These are phyloP conservation scores for Ottelia alismoides DNA, from an alignment of 106 monocot species.

Conservation along the genomic window DNA sequence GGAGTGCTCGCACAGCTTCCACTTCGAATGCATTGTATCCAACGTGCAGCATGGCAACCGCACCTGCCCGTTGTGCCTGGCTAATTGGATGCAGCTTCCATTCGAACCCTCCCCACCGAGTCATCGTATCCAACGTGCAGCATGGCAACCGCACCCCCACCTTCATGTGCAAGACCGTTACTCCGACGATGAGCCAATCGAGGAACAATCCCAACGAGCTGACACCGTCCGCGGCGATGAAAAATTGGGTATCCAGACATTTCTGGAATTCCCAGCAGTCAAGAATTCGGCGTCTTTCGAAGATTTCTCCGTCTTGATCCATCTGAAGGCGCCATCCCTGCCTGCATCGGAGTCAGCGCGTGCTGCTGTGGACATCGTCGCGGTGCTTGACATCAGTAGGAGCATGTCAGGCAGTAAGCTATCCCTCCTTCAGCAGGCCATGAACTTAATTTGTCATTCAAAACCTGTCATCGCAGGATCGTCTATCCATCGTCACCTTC, in stretches of 20 bases:
- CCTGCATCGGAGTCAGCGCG: constrained; percentile 28
- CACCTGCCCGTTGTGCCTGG: constrained; percentile 72
- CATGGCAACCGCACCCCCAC: no score
- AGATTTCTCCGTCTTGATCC: no score
- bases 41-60: constrained; percentile 74
- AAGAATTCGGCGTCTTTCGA: no score
- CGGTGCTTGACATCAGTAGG: constrained; percentile 89
- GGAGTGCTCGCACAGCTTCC: constrained; percentile 87
- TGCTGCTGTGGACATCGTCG: constrained; percentile 70
- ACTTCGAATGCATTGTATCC: constrained; percentile 83
- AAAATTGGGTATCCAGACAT: no score
- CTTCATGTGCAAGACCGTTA: no score
- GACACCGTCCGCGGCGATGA: no score
- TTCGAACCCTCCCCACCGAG: constrained; percentile 32
- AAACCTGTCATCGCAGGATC: constrained; percentile 66
- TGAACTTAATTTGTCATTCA: constrained; percentile 97
- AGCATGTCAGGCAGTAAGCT: constrained; percentile 98
- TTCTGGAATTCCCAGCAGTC: no score
- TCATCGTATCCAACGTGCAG: no score
- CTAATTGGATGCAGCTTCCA: constrained; percentile 89
- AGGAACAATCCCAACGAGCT: no score
- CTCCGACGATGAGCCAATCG: no score
- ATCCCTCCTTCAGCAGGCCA: constrained; percentile 78
- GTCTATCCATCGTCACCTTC: constrained; percentile 83
- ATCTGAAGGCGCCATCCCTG: no score